Percentiles rank a stretch among this genome's conserved stretches.
These are phyloP conservation scores for Backusella tuberculispora DNA, from an alignment of 192 early-diverging fungal genomes.

Conservation along the genomic window DNA sequence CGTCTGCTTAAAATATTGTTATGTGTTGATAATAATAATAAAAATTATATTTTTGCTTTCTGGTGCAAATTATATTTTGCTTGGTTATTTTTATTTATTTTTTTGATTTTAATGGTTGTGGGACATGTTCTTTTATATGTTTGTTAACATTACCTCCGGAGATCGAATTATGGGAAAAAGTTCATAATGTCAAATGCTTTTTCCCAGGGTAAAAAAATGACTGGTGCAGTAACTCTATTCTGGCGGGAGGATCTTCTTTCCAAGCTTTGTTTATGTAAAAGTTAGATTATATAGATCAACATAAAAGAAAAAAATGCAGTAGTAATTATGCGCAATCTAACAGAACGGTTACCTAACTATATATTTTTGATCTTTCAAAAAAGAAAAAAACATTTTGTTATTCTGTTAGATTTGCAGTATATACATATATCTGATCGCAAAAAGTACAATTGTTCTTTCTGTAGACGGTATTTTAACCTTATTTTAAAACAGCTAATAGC, in stretches of 20 bases:
- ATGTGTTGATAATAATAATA: neutral
- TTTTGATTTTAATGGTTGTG: neutral
- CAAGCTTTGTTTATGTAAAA: neutral
- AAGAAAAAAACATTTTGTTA: neutral
- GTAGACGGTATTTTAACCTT: constrained; percentile 1
- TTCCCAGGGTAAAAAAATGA: constrained; percentile 12
- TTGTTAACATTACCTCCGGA: neutral
- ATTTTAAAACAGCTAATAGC: neutral
- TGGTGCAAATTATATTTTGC: too few species aligned
- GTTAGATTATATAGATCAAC: neutral
- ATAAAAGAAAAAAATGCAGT: neutral
- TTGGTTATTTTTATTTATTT: constrained; percentile 3
- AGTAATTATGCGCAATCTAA: neutral
- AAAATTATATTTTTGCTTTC: neutral
- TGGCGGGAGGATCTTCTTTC: neutral
- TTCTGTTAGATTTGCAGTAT: neutral
- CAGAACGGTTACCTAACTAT: neutral
- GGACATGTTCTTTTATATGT: constrained; percentile 10
- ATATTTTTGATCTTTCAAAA: neutral
- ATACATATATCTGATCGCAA: neutral
- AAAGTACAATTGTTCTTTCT: neutral
- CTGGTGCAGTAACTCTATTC: neutral
- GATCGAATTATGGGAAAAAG: constrained; percentile 2
- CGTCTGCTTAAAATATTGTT: neutral
- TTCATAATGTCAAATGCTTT: constrained; percentile 5